Conservation (phyloP, 345 rosid species). For the Chamaenerion angustifolium region DNA sequence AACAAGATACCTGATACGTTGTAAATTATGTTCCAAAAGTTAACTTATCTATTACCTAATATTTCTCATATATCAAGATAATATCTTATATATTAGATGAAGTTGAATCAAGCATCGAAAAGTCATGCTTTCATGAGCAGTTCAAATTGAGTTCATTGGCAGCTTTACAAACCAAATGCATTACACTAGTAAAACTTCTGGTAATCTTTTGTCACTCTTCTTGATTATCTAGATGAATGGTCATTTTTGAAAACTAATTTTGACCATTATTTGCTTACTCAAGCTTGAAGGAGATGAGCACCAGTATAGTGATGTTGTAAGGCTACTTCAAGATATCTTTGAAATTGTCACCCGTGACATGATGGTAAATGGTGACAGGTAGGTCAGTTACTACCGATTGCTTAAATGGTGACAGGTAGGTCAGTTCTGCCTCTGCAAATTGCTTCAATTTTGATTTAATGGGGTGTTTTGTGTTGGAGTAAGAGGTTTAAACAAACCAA, state of each 20-base stretch:
- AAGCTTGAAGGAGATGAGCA: slow-evolving; percentile 54
- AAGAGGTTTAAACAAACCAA: too few relatives aligned
- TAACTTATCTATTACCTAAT: too few relatives aligned
- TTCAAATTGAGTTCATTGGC: slow-evolving; percentile 67
- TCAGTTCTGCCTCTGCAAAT: too few relatives aligned
- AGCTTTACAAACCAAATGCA: slow-evolving; percentile 45
- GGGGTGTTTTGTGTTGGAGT: too few relatives aligned
- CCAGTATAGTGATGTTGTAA: slow-evolving; percentile 43
- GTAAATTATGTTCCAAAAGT: too few relatives aligned
- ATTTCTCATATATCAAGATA: slow-evolving; percentile 25
- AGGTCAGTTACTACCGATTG: slow-evolving; percentile 5
- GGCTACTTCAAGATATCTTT: slow-evolving; percentile 84
- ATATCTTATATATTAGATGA: slow-evolving; percentile 42
- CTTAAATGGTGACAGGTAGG: too few relatives aligned
- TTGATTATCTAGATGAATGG: slow-evolving; percentile 2
- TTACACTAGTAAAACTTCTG: slow-evolving; percentile 64
- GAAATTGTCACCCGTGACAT: slow-evolving; percentile 75
- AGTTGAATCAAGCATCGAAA: slow-evolving; percentile 59
- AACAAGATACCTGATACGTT: not conserved
- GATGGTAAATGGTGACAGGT: slow-evolving; percentile 74
- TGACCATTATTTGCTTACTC: slow-evolving; percentile 8
- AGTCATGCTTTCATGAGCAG: slow-evolving; percentile 52
- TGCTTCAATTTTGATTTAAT: too few relatives aligned
- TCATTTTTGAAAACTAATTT: not conserved
- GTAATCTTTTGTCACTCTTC: slow-evolving; percentile 23